These are phyloP conservation scores for Planoprotostelium fungivorum DNA, from an alignment of 78 protist species.

Conservation along the genomic window DNA sequence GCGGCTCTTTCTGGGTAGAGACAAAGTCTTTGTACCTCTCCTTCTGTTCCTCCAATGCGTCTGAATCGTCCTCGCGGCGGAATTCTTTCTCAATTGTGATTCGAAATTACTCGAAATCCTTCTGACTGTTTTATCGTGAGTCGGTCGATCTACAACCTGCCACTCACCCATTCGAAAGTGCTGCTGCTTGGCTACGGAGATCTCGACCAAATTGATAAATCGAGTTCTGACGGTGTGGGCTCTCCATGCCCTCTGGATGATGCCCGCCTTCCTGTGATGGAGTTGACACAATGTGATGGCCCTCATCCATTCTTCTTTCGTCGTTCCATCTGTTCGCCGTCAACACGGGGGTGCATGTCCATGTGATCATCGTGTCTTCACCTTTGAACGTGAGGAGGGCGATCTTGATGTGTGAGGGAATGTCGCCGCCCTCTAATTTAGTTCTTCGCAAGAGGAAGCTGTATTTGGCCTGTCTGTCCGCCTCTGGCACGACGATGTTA, in stretches of 20 bases:
- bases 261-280: neutral
- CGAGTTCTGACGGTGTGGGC: neutral
- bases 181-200: neutral
- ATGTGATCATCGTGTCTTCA: no score
- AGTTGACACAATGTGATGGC: neutral
- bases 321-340: neutral
- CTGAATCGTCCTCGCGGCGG: neutral
- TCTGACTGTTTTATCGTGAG: neutral
- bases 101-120: neutral
- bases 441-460: neutral
- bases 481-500: neutral
- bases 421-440: neutral
- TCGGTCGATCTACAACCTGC: neutral
- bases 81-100: neutral
- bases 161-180: neutral
- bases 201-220: neutral
- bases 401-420: neutral
- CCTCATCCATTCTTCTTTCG: neutral
- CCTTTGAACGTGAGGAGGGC: neutral
- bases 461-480: neutral
- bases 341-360: no score
- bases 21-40: no score
- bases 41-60: neutral
- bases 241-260: neutral
- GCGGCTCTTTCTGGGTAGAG: no score